phyloP scores from a whole-genome alignment of 2,329 filamentous ascomycete genomes.

The Fusarium begoniae region DNA sequence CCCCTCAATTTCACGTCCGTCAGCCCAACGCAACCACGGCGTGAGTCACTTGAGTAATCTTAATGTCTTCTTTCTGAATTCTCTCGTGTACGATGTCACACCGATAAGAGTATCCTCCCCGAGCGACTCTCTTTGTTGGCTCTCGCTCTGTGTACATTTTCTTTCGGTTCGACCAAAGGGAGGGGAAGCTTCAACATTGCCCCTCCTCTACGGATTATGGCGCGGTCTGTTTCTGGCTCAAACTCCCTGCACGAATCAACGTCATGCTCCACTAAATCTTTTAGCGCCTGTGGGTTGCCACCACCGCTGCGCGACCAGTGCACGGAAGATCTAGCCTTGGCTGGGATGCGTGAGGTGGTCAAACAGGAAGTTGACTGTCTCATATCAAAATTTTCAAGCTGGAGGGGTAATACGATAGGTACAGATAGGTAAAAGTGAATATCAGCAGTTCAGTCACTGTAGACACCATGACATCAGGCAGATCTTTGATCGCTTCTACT shows the following conservation, averaged over 20 bases:
- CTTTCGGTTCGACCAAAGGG: slow-evolving; percentile 23
- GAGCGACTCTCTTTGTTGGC: neutral
- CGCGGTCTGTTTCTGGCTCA: slow-evolving; percentile 36
- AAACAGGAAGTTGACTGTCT: slow-evolving; percentile 30
- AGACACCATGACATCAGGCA: slow-evolving; percentile 10
- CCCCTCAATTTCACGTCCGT: slow-evolving; percentile 34
- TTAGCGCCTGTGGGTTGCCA: slow-evolving; percentile 39
- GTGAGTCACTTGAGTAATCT: slow-evolving; percentile 38
- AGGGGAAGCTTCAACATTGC: slow-evolving; percentile 36
- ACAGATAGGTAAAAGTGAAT: neutral
- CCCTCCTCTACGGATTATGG: slow-evolving; percentile 34
- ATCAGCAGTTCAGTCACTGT: neutral
- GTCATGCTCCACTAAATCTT: slow-evolving; percentile 45
- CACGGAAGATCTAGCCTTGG: slow-evolving; percentile 37
- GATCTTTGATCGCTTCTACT: neutral
- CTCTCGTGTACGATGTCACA: neutral
- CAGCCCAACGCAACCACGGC: slow-evolving; percentile 42
- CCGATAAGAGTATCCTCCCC: neutral
- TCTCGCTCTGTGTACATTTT: neutral
- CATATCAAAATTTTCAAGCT: slow-evolving; percentile 22
- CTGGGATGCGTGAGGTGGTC: slow-evolving; percentile 23
- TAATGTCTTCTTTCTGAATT: neutral
- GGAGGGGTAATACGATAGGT: slow-evolving; percentile 19
- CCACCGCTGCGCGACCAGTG: slow-evolving; percentile 35
- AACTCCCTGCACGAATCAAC: slow-evolving; percentile 41